Conservation (phyloP, 163 green algal species). For the Trebouxia gelatinosa region DNA sequence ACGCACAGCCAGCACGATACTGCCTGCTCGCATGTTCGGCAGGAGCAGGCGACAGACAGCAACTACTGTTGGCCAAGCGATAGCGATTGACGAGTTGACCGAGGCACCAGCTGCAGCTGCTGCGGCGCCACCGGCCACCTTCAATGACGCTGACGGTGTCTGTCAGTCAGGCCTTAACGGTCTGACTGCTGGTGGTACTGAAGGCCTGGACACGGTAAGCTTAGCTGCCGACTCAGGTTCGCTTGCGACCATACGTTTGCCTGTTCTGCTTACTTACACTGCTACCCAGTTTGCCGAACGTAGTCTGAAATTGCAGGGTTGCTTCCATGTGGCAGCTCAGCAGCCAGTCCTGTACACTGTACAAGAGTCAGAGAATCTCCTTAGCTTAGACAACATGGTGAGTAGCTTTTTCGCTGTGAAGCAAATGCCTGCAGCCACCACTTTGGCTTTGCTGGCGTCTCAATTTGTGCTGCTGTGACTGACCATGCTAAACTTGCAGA, state of each 20-base stretch:
- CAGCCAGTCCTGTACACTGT: constrained; percentile 51
- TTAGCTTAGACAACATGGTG: constrained; percentile 45
- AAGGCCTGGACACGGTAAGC: constrained; percentile 26
- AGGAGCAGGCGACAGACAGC: not conserved
- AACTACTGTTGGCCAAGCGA: not conserved
- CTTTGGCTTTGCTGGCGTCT: too few relatives aligned
- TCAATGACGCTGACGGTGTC: not conserved
- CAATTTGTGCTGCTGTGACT: too few relatives aligned
- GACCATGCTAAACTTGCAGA: constrained; percentile 40
- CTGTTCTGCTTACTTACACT: not conserved
- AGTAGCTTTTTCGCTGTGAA: too few relatives aligned
- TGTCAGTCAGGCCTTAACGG: constrained; percentile 44
- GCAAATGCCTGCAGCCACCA: too few relatives aligned
- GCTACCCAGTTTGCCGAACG: not conserved
- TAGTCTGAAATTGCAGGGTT: constrained; percentile 22
- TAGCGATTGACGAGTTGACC: not conserved
- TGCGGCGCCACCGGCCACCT: not conserved
- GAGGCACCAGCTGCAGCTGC: not conserved
- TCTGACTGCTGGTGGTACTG: constrained; percentile 31
- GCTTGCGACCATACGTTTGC: not conserved
- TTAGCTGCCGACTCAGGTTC: not conserved
- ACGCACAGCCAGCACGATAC: too few relatives aligned
- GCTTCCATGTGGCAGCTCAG: constrained; percentile 43
- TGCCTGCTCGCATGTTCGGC: too few relatives aligned
- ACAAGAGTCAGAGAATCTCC: constrained; percentile 39